Conservation (phyloP, 2,329 filamentous ascomycete species). For the Didymella exigua region DNA sequence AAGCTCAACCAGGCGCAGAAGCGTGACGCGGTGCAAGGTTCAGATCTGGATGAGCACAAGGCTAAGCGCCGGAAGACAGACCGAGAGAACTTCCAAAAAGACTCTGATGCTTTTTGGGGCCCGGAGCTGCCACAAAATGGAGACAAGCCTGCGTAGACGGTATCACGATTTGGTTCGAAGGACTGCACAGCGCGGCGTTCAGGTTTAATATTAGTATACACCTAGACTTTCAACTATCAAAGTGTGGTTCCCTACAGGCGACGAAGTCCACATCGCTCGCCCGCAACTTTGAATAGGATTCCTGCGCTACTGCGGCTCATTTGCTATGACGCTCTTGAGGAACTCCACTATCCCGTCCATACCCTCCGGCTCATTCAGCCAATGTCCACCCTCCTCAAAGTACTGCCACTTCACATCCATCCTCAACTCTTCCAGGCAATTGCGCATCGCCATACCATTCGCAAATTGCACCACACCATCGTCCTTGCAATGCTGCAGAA, state of each 20-base stretch:
- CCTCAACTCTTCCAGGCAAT: slow-evolving; percentile 46
- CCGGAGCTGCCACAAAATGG: slow-evolving; percentile 24
- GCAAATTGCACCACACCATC: slow-evolving; percentile 51
- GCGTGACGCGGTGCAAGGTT: slow-evolving; percentile 47
- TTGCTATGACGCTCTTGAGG: not conserved
- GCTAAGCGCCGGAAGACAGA: slow-evolving; percentile 54
- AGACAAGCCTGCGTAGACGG: slow-evolving; percentile 1
- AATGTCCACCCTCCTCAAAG: slow-evolving; percentile 52
- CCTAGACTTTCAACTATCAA: not conserved
- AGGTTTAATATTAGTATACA: not conserved
- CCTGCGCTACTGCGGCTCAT: not conserved
- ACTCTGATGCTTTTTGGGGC: slow-evolving; percentile 55
- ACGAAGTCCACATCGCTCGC: not conserved
- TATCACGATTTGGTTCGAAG: not conserved
- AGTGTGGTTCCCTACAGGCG: not conserved
- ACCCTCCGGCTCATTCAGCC: slow-evolving; percentile 57
- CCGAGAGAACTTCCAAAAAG: slow-evolving; percentile 52
- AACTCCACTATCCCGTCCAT: slow-evolving; percentile 53
- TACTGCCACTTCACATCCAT: slow-evolving; percentile 46
- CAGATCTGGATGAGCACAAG: slow-evolving; percentile 48
- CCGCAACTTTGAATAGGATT: no score
- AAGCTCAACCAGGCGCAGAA: slow-evolving; percentile 69
- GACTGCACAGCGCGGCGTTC: slow-evolving; percentile 16
- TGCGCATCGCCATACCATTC: slow-evolving; percentile 44
- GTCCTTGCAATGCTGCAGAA: slow-evolving; percentile 52